Evolutionary conservation across 768 basidiomycete species (phyloP), one percentile per base, ranked within the genome.

Genomic region (Amanita rimosa): DNA sequence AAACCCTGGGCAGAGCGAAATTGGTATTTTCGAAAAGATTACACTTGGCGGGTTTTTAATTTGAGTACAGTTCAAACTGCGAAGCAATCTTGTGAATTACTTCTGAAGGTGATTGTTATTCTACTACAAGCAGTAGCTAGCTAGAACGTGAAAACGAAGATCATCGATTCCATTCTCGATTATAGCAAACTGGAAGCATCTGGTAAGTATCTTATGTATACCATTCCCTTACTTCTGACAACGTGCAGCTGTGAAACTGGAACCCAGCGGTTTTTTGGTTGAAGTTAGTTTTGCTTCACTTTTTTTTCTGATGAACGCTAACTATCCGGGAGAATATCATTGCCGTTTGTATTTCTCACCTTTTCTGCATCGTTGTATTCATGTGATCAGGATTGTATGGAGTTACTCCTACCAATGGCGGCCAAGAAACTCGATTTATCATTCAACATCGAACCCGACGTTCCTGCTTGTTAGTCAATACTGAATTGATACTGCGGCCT

Each of bases 161-260:
- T 86, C 59, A 86, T 87, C 55, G 82, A 85, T 60, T 83, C 81
- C 1, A 83, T 87, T 43, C 62, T 87, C 54, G 85, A 87, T 57
- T 86, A 85, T 62, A 84, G 82, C 63, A 87, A 87, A 59, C 65
- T 85, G 1, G 85, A 87, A 59, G 85, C 83, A 16, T 84, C 81
- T 42, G 81, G 81, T 77, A 55, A 43, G 59, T 52, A 5, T 16
- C 44, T 34, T 6, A 27, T 14, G 44, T 17, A 3, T 6, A 29
- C 16, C 16, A 7, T 24, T 6, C 27, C 14, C 16, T 27, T 31
- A 6, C 14, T 45, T 11, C 44, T 56, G 42, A 48, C 57, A 29
- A 59, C 21, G 1, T 31, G 7, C 53, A 83, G 83, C 83, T 17
- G 69, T 85, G 17, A 87, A 85, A 61, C 59, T 87, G 37, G 83